Conservation (phyloP, 2,329 filamentous ascomycete species). For the Graphilbum ipis-grandicollis region DNA sequence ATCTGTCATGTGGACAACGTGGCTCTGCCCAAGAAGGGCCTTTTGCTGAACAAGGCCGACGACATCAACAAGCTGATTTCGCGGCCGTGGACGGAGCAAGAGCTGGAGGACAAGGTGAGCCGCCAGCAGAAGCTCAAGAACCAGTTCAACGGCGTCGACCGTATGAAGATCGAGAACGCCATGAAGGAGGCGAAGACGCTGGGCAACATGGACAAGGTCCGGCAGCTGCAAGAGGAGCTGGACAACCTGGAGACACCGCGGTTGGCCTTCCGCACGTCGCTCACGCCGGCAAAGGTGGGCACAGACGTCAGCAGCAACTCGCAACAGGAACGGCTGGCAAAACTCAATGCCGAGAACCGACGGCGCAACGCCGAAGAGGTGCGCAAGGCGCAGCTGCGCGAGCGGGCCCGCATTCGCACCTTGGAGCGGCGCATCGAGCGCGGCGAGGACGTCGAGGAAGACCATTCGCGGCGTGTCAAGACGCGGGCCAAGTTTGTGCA, state of each 20-base stretch:
- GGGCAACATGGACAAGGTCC: slow-evolving; percentile 41
- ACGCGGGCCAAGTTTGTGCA: slow-evolving; percentile 53
- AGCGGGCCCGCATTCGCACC: slow-evolving; percentile 47
- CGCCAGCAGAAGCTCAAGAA: slow-evolving; percentile 51
- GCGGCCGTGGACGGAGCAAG: slow-evolving; percentile 66
- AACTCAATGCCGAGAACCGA: slow-evolving; percentile 72
- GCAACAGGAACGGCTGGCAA: slow-evolving; percentile 69
- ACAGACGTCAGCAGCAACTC: slow-evolving; percentile 17
- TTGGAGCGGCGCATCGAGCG: slow-evolving; percentile 43
- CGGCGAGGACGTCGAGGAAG: slow-evolving; percentile 42
- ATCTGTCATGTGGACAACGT: slow-evolving; percentile 56
- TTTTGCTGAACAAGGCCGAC: slow-evolving; percentile 53
- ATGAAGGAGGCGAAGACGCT: slow-evolving; percentile 48
- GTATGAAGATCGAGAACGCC: slow-evolving; percentile 46
- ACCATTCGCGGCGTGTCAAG: slow-evolving; percentile 43
- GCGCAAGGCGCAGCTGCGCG: slow-evolving; percentile 76
- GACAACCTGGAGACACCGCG: slow-evolving; percentile 50
- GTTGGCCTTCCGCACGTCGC: slow-evolving; percentile 53
- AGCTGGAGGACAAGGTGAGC: slow-evolving; percentile 63
- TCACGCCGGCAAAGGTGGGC: slow-evolving; percentile 29
- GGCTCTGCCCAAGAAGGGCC: slow-evolving; percentile 54
- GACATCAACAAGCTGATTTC: slow-evolving; percentile 68
- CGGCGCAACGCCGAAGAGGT: slow-evolving; percentile 74
- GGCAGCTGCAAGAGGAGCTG: slow-evolving; percentile 40
- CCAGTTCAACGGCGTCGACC: slow-evolving; percentile 49